Base-by-base conservation (phyloP, 208 protist genomes). In the Willaertia magna region DNA sequence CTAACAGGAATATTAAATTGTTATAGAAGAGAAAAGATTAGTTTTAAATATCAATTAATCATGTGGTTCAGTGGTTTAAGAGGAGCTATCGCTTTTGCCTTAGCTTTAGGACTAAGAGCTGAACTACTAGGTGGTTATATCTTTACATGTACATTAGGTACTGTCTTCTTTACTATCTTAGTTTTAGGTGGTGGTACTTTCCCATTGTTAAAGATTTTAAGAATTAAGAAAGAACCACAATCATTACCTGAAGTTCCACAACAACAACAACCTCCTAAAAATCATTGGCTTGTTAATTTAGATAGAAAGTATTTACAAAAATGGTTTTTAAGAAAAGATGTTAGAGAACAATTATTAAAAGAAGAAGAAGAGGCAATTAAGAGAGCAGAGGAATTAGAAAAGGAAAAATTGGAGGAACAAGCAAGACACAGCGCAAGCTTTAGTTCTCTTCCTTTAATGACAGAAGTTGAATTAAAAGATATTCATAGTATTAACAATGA, bases 41-140 rank as follows among this genome's bases (percentile, higher is more conserved):
- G 67, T 34, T 40, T 55, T 14, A 90, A 59, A 46, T 85, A 91
- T 61, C 85, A 89, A 81, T 83, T 92, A 22, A 82, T 92, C 22
- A 84, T 93, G 74, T 93, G 87, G 87, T 93, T 92, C 74, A 83
- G 84, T 42, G 92, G 92, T 74, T 34, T 84, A 14, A 40, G 84
- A 48, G 84, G 84, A 47, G 84, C 84, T 18, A 75, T 86, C 44
- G 84, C 84, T 42, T 75, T 86, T 67, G 84, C 84, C 20, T 74
- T 86, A 11, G 9, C 55, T 14, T 76, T 86, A 12, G 14, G 26
- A 14, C n/a, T 86, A 43, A 59, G 18, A 30, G 39, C 16, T 39
- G 52, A 43, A n/a, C n/a, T 6, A 39, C 39, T 49, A 42, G 84
- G 55, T 46, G 84, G 34, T 9, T n/a, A 44, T 16, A 51, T 86